Evolutionary conservation across 208 protist species (phyloP).

Genomic region (Wallacemonas collosoma): DNA sequence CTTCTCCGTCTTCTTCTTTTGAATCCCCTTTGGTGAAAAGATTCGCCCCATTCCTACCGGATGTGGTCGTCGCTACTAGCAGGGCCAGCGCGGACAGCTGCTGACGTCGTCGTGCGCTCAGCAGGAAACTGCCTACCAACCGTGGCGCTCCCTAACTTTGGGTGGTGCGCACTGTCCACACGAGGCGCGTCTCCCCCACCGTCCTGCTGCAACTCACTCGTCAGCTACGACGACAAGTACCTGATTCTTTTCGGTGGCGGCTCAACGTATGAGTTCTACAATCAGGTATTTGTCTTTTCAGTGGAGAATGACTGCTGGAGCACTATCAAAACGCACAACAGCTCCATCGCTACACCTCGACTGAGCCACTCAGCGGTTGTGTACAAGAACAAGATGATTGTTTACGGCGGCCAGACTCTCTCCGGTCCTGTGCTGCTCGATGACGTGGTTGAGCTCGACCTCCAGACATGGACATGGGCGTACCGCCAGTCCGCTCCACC

Average conservation of each 20-base stretch:
- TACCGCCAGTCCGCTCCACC: constrained; percentile 45
- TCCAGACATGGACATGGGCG: constrained; percentile 75
- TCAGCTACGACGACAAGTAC: constrained; percentile 72
- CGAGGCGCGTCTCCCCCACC: constrained; percentile 39
- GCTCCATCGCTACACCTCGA: constrained; percentile 46
- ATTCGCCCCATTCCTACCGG: neutral
- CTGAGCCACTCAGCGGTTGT: constrained; percentile 71
- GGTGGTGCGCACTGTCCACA: constrained; percentile 20
- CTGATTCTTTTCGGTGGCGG: constrained; percentile 83
- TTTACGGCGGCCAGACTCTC: constrained; percentile 81
- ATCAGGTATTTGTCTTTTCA: constrained; percentile 60
- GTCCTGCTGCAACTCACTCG: constrained; percentile 75
- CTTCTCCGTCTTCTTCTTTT: neutral
- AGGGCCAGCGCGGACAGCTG: constrained; percentile 5
- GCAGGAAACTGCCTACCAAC: neutral
- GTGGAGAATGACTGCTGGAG: constrained; percentile 47
- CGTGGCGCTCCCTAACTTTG: constrained; percentile 11
- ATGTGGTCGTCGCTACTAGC: neutral
- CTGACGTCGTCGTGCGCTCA: constrained; percentile 7
- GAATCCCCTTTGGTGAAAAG: neutral
- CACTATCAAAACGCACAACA: constrained; percentile 40
- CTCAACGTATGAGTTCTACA: constrained; percentile 39
- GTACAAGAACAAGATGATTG: constrained; percentile 82
- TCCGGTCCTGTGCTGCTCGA: constrained; percentile 40
- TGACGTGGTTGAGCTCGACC: constrained; percentile 72